These are phyloP conservation scores for Cadophora malorum DNA, from an alignment of 2,329 filamentous ascomycete genomes.

Conservation along the genomic window DNA sequence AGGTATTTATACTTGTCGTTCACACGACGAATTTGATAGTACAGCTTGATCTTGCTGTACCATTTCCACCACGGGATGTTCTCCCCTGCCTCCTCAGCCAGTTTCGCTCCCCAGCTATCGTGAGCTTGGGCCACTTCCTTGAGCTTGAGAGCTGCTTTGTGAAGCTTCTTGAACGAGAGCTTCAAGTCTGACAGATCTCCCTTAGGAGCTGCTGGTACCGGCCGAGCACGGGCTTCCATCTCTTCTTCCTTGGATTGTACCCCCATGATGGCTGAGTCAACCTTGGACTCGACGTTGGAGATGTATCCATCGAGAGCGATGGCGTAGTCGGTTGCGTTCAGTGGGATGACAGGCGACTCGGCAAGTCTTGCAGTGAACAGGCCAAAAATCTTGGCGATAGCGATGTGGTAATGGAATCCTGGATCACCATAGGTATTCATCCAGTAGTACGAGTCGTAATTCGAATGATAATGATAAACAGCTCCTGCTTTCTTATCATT, in stretches of 20 bases:
- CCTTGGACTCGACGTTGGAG: conserved; percentile 40
- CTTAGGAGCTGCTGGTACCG: conserved; percentile 29
- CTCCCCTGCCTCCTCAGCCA: conserved; percentile 53
- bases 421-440: conserved; percentile 80
- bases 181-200: conserved; percentile 38
- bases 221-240: conserved; percentile 42
- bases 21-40: conserved; percentile 65
- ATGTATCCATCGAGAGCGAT: conserved; percentile 44
- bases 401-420: conserved; percentile 64
- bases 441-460: conserved; percentile 86
- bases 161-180: conserved; percentile 40
- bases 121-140: conserved; percentile 38
- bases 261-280: conserved; percentile 36
- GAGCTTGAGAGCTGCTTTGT: conserved; percentile 38
- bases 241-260: conserved; percentile 38
- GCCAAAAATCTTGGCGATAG: conserved; percentile 61
- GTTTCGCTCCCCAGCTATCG: conserved; percentile 40
- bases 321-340: conserved; percentile 56
- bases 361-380: conserved; percentile 56
- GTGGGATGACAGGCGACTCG: conserved; percentile 57
- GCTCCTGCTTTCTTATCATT: conserved; percentile 45
- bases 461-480: conserved; percentile 80
- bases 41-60: conserved; percentile 69
- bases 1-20: conserved; percentile 86
- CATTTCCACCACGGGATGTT: conserved; percentile 81